A percentile compares a stretch with the other conserved stretches of the same genome.
phyloP scores from a whole-genome alignment of 2,329 filamentous ascomycete species.

The Monilinia laxa region DNA sequence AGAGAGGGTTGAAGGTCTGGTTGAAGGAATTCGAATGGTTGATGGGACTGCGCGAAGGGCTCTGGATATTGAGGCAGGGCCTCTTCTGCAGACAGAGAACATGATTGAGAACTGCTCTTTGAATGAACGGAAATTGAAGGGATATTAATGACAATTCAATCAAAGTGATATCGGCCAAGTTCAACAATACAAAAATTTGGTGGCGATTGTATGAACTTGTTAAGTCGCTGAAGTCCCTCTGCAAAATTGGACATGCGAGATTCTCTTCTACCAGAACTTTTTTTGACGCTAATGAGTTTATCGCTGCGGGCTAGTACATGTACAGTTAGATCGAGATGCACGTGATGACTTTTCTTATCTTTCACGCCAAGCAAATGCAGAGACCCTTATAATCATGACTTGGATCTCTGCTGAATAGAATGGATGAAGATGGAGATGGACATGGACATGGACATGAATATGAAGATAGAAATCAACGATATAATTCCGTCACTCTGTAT shows the following conservation, averaged over 20 bases:
- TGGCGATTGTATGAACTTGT: conserved; percentile 22
- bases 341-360: not conserved
- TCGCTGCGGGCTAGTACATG: not conserved
- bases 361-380: not conserved
- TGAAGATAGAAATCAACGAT: too few species aligned
- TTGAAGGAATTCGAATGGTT: conserved; percentile 32
- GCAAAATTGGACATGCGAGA: conserved; percentile 2
- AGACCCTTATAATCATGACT: too few species aligned
- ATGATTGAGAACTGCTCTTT: conserved; percentile 28
- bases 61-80: conserved; percentile 39
- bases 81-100: conserved; percentile 40
- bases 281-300: conserved; percentile 17
- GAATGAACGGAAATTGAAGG: conserved; percentile 25
- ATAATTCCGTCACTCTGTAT: not conserved
- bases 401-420: too few species aligned
- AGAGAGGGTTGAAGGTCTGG: conserved; percentile 34
- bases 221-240: conserved; percentile 4
- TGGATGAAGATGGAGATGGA: too few species aligned
- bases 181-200: conserved; percentile 25
- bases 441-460: too few species aligned
- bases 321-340: fast-evolving
- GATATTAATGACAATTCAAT: conserved; percentile 11
- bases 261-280: conserved; percentile 8
- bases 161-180: not conserved
- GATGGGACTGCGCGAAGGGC: conserved; percentile 33